Base-by-base conservation (phyloP, 805 yeast species). In the Cyberlindnera suaveolens region DNA sequence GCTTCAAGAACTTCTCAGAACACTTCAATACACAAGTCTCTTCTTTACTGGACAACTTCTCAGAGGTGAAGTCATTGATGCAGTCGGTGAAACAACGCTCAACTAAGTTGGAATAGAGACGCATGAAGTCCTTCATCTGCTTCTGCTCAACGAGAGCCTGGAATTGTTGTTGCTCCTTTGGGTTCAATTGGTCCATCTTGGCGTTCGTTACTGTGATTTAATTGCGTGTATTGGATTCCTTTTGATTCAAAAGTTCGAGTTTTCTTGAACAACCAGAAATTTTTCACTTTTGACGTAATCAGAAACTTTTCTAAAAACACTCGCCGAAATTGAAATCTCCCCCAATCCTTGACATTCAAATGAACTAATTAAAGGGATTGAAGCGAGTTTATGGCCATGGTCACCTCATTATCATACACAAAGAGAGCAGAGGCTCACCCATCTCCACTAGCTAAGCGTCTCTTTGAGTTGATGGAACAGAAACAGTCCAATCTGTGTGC, bases 51-150 rank as follows among this genome's bases (percentile, higher is more conserved):
- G 96, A 82, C 63, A 93, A 77, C 61, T 80, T 79, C 63, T 83
- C 81, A 35, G 98, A 88, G 45, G 99, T 93, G 80, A 93, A 91
- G 67, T 93, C 99, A 66, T 90, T 91, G 63, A 93, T 96, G 72
- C 99, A 93, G 71, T 93, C 98, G 48, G 80, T 79, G 74, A 93
- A 93, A 74, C 99, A 93, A 74, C 96, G 85, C 68, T 91, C 95
- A 42, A 93, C 98, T 58, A 93, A 77, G 64, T 85, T 84, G 52
- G 98, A 89, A 78, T 93, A 93, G 46, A 85, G 73, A 65, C 93
- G 84, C 98, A 93, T 91, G 82, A 91, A 93, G 67, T 91, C 99
- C 68, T 85, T 86, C 96, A 93, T 90, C 71, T 91, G 99, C 75
- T 91, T 91, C 65, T 85, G 90, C 71, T 91, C 99, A 52, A 91